Base-by-base conservation (phyloP, 2,329 filamentous ascomycete genomes). In the Dactylellina drechsleri region DNA sequence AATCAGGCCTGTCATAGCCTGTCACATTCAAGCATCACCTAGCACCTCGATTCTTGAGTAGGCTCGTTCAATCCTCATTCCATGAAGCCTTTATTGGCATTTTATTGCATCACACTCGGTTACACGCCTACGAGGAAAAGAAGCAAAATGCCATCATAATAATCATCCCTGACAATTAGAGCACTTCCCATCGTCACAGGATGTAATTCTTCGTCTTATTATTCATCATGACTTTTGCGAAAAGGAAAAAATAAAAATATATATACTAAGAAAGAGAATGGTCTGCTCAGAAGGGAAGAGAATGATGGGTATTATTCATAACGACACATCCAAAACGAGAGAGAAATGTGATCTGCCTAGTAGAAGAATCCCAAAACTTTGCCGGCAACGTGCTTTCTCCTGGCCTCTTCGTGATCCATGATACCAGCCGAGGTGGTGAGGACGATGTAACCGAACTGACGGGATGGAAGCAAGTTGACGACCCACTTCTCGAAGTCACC, bases 341-440 rank as follows among this genome's bases (percentile, higher is more conserved):
- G 16, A 20, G 5, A 45, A 18, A 45, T 7, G 40, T 18, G 20
- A n/a, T 40, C 15, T 60, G 45, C 68, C 49, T 75, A 75, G 59
- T 75, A 75, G 64, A 75, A 75, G 54, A 98, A 99, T 82, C 95
- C 95, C 81, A 98, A 92, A 86, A 99, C 92, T 90, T 99, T 99
- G 86, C 95, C 95, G 81, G 94, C 90, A 83, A 98, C 95, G 88
- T 99, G 95, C 90, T 98, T 98, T 85, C 95, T 89, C 84, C 95
- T 89, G 81, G 95, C 95, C 90, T 99, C 95, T 89, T 99, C 95
- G 88, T 99, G 95, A 88, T 99, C 95, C 94, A 99, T 98, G 85
- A 99, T 99, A 85, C 95, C 95, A 79, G 95, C 93, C 77, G 93
- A 97, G 86, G 95, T 99, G 85, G 95, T 99, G 82, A 99, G 91